Evolutionary conservation across 108 stramenopile genomes (phyloP), one percentile per base, ranked within the genome.

Genomic region (Licmophora abbreviata): DNA sequence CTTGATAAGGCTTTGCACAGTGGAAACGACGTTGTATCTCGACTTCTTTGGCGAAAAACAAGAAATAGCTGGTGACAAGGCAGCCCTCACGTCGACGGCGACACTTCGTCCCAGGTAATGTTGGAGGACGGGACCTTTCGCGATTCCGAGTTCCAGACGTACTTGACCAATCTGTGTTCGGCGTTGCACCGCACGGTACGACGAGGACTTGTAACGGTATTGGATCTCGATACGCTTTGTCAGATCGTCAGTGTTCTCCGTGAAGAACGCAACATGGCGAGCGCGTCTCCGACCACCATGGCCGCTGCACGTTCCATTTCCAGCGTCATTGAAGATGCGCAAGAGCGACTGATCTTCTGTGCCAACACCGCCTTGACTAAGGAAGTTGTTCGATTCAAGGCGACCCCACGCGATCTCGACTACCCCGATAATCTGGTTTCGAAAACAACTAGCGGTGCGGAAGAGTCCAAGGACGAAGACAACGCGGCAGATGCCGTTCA

Each of bases 281-380:
- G 77, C 60, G 63, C 81, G 8, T 79, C 78, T 1, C 69, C 84
- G 7, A 77, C 74, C 12, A 87, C 83, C 1, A 54, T 71, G 29
- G 83, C 83, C 11, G 85, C 81, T 12, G 87, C 91, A n/a, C 55
- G 80, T 27, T 76, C 82, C n/a, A 63, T 93, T 41, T 74, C 77
- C 24, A 68, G 68, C 23, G 82, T 93, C 29, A 83, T 86, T 55
- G 80, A 75, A 50, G 91, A 93, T 77, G 85, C 91, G 0, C 91
- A 93, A 56, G 91, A 93, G 56, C 82, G 91, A 24, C 64, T 88
- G 4, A 88, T 93, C 43, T 93, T 85, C 54, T 88, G 86, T 67
- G 87, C 84, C 29, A 86, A 83, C 56, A 57, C 54, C 31, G 60
- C 77, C 1, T 43, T 93, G 63, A 66, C 58, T 27, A 88, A 79